phyloP scores from a whole-genome alignment of 2,329 filamentous ascomycete genomes.

The Stachybotrys chlorohalonatus region DNA sequence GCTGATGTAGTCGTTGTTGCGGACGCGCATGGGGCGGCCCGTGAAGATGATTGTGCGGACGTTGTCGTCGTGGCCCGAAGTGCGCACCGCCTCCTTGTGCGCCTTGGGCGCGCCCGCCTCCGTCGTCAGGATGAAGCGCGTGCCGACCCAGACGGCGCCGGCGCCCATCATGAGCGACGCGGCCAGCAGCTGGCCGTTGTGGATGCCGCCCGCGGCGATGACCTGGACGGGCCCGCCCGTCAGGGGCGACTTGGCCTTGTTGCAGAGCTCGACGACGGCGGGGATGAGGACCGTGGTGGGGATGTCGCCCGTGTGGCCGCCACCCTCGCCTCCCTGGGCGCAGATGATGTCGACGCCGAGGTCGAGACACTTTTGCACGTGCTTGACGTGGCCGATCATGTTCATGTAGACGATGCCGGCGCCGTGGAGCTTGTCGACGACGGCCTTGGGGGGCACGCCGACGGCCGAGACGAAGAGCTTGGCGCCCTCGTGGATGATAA shows the following conservation, averaged over 20 bases:
- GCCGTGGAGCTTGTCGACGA: constrained; percentile 85
- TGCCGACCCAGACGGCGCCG: constrained; percentile 90
- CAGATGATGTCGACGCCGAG: constrained; percentile 94
- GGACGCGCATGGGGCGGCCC: constrained; percentile 85
- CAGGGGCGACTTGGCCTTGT: constrained; percentile 75
- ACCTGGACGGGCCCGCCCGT: constrained; percentile 85
- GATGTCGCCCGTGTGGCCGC: constrained; percentile 91
- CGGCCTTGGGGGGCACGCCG: constrained; percentile 78
- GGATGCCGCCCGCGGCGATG: constrained; percentile 87
- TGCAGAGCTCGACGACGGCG: constrained; percentile 73
- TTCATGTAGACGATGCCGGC: constrained; percentile 95
- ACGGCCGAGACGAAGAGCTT: constrained; percentile 96
- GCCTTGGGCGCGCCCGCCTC: constrained; percentile 89
- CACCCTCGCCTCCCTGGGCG: constrained; percentile 95
- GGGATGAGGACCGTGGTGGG: constrained; percentile 90
- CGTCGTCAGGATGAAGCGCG: constrained; percentile 85
- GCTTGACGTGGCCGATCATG: constrained; percentile 99
- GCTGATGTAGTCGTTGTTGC: constrained; percentile 85
- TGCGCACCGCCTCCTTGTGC: constrained; percentile 92
- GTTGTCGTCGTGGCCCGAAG: constrained; percentile 89
- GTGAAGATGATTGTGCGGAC: constrained; percentile 98
- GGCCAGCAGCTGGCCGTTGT: constrained; percentile 84
- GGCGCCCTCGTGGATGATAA: constrained; percentile 85
- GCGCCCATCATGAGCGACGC: constrained; percentile 90
- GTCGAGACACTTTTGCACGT: constrained; percentile 91